Evolutionary conservation across 1,139 yeast genomes (phyloP).

Genomic region (Hyphopichia pseudoburtonii): DNA sequence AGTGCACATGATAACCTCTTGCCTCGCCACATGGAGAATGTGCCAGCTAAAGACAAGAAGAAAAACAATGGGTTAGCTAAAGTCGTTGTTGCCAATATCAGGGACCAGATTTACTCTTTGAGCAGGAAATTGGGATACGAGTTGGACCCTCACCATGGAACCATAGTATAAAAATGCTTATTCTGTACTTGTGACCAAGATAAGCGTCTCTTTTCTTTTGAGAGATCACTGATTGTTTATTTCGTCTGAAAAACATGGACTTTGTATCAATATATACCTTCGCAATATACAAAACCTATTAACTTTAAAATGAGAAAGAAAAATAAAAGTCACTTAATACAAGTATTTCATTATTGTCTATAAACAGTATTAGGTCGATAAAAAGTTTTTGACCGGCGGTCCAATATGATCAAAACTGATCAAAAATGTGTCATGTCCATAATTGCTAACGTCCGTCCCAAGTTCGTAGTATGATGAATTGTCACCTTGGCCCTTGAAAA

Average conservation of each 20-base stretch:
- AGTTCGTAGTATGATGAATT: slow-evolving; percentile 66
- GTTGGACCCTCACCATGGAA: slow-evolving; percentile 58
- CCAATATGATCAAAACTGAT: slow-evolving; percentile 80
- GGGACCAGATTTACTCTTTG: slow-evolving; percentile 50
- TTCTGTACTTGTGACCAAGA: too few relatives aligned
- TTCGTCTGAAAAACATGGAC: too few relatives aligned
- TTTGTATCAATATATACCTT: too few relatives aligned
- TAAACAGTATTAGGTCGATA: slow-evolving; percentile 18
- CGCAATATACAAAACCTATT: too few relatives aligned
- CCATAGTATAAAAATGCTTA: slow-evolving; percentile 33
- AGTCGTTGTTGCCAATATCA: slow-evolving; percentile 54
- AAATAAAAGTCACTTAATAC: too few relatives aligned
- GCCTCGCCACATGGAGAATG: slow-evolving; percentile 55
- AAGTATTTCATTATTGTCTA: too few relatives aligned
- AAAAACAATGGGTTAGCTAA: slow-evolving; percentile 50
- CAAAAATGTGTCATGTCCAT: slow-evolving; percentile 89
- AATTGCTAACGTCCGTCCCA: slow-evolving; percentile 71
- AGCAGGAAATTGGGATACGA: slow-evolving; percentile 62
- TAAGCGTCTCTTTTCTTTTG: too few relatives aligned
- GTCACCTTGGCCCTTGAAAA: slow-evolving; percentile 41
- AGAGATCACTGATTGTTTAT: too few relatives aligned
- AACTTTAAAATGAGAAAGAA: too few relatives aligned
- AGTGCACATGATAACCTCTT: slow-evolving; percentile 90
- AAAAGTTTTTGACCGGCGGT: slow-evolving; percentile 64
- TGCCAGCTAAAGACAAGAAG: slow-evolving; percentile 28